Evolutionary conservation across 345 rosid species (phyloP).

Genomic region (Salix caprea): DNA sequence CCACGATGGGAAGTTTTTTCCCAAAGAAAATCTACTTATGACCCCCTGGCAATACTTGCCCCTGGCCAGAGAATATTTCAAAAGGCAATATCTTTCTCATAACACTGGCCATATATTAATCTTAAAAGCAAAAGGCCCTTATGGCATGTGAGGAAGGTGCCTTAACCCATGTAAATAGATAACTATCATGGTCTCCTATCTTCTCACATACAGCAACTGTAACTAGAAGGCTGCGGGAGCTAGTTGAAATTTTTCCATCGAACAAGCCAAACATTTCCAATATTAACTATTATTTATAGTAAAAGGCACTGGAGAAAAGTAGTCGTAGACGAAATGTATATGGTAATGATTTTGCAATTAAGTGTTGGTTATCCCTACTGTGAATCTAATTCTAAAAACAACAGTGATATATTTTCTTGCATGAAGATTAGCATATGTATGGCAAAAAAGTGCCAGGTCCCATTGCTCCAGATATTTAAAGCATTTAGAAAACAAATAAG

Average conservation of each 20-base stretch:
- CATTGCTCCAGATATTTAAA: not conserved
- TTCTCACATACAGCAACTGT: conserved; percentile 26
- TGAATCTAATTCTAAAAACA: conserved; percentile 5
- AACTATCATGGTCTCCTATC: conserved; percentile 13
- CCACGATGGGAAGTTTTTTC: conserved; percentile 62
- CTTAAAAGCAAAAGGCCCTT: conserved; percentile 6
- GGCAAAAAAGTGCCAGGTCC: not conserved
- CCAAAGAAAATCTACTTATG: conserved; percentile 68
- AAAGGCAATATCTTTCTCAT: conserved; percentile 49
- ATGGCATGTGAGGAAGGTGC: conserved; percentile 19
- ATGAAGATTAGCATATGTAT: not conserved
- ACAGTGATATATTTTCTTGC: not conserved
- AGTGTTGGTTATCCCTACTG: not conserved
- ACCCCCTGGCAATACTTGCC: conserved; percentile 82
- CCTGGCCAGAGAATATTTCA: conserved; percentile 89
- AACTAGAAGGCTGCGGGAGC: conserved; percentile 18
- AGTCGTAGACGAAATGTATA: conserved; percentile 17
- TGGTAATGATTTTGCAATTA: conserved; percentile 10
- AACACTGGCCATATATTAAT: conserved; percentile 21
- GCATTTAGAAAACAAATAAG: not conserved
- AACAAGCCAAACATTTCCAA: conserved; percentile 13
- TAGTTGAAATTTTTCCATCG: conserved; percentile 12
- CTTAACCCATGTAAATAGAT: conserved; percentile 24
- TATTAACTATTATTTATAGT: conserved; percentile 17
- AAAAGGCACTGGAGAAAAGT: conserved; percentile 20